phyloP scores from a whole-genome alignment of 345 rosid species.

The Moricandia moricandioides region DNA sequence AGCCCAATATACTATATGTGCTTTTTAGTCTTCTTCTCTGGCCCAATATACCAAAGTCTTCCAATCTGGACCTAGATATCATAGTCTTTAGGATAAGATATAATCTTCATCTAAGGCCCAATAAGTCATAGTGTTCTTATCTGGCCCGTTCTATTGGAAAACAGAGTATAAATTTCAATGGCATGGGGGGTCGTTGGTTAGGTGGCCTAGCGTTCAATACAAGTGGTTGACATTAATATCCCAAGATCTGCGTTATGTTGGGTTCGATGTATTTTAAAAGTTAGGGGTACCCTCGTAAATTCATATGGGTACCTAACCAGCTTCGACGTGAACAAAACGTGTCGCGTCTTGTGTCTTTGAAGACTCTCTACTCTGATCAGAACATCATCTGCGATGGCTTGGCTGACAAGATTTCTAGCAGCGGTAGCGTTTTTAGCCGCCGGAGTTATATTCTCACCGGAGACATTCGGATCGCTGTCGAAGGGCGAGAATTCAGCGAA shows the following conservation, averaged over 20 bases:
- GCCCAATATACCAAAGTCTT: no score
- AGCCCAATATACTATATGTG: no score
- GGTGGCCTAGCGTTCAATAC: not conserved
- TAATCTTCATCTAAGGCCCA: no score
- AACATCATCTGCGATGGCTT: constrained; percentile 54
- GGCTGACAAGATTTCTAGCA: constrained; percentile 65
- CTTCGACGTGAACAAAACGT: constrained; percentile 16
- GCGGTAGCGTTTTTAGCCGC: constrained; percentile 76
- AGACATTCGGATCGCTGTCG: constrained; percentile 73
- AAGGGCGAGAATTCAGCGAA: constrained; percentile 40
- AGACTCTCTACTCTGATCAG: constrained; percentile 10
- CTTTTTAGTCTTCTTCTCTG: no score
- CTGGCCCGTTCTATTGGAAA: no score
- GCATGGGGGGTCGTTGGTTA: not conserved
- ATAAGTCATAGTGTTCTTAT: no score
- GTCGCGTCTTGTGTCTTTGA: not conserved
- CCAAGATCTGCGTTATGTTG: not conserved
- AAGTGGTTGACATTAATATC: constrained; percentile 7
- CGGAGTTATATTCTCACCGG: constrained; percentile 85
- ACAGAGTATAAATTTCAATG: no score
- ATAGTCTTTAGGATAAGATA: no score
- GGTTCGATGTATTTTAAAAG: not conserved
- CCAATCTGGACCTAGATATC: no score
- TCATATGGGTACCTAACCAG: not conserved
- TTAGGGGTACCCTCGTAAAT: not conserved